Conservation (phyloP, 108 stramenopile species). For the Cyclostephanos tholiformis region DNA sequence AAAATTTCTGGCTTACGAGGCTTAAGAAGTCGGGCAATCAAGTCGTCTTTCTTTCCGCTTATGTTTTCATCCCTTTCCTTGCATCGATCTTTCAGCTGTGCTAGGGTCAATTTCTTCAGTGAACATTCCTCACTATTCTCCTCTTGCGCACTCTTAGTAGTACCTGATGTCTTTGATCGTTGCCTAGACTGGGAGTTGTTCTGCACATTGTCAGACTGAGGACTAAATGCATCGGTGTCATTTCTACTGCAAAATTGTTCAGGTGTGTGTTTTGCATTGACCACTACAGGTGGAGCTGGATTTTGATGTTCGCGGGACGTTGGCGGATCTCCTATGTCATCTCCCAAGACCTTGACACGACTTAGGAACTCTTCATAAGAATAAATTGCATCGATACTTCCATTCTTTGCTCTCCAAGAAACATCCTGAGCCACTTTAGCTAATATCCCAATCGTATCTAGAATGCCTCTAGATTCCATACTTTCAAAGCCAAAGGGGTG, state of each 20-base stretch:
- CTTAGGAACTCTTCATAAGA: constrained; percentile 47
- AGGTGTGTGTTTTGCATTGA: constrained; percentile 15
- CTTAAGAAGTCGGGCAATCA: constrained; percentile 56
- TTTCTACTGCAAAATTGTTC: constrained; percentile 4
- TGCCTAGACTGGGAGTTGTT: background rate
- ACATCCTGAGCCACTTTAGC: constrained; percentile 49
- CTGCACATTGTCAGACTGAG: background rate
- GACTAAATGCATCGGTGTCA: constrained; percentile 9
- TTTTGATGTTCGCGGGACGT: constrained; percentile 41
- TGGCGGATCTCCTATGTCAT: constrained; percentile 52
- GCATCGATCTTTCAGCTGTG: constrained; percentile 48
- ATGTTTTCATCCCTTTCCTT: constrained; percentile 53
- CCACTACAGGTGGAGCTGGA: constrained; percentile 52
- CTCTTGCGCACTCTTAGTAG: background rate
- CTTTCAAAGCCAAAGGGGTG: too few species aligned
- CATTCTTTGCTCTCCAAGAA: constrained; percentile 56
- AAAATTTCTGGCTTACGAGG: constrained; percentile 60
- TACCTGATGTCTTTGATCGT: background rate
- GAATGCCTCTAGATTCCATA: constrained; percentile 45
- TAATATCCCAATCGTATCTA: constrained; percentile 39
- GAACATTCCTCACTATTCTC: constrained; percentile 9
- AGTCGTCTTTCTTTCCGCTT: constrained; percentile 54
- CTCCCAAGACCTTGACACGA: constrained; percentile 32
- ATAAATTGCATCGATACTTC: constrained; percentile 32
- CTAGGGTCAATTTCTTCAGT: constrained; percentile 43